These are phyloP conservation scores for Basipetospora sp. DNA, from an alignment of 2,329 filamentous ascomycete species.

Conservation along the genomic window DNA sequence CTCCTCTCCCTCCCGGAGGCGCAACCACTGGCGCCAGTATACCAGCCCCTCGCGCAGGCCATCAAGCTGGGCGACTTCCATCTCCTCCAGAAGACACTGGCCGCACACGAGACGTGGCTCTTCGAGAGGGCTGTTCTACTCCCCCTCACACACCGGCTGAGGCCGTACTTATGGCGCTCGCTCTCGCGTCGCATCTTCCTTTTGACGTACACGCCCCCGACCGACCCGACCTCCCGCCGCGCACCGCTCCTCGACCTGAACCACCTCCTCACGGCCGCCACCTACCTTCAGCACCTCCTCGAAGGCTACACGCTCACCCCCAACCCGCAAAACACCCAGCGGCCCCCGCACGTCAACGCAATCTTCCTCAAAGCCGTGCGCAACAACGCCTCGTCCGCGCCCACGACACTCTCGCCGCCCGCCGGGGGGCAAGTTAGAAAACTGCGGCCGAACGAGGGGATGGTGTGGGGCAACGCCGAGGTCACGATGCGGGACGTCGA, in stretches of 20 bases:
- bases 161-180: slow-evolving; percentile 71
- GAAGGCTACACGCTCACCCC: slow-evolving; percentile 38
- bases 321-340: slow-evolving; percentile 11
- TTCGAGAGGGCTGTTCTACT: slow-evolving; percentile 61
- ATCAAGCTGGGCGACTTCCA: slow-evolving; percentile 62
- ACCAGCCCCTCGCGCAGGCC: slow-evolving; percentile 57
- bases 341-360: slow-evolving; percentile 28
- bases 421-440: slow-evolving; percentile 30
- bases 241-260: slow-evolving; percentile 62
- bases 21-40: slow-evolving; percentile 46
- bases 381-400: slow-evolving; percentile 27
- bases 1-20: slow-evolving; percentile 62
- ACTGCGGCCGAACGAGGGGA: slow-evolving; percentile 42
- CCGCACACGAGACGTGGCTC: slow-evolving; percentile 55
- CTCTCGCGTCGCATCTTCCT: slow-evolving; percentile 66
- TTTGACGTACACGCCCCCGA: slow-evolving; percentile 57
- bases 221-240: slow-evolving; percentile 37
- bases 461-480: slow-evolving; percentile 48
- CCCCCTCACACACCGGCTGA: slow-evolving; percentile 60
- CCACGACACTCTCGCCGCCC: slow-evolving; percentile 29
- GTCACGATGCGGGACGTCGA: slow-evolving; percentile 56
- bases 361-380: slow-evolving; percentile 38
- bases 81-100: slow-evolving; percentile 55
- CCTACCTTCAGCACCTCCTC: slow-evolving; percentile 48
- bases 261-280: slow-evolving; percentile 49